Base-by-base conservation (phyloP, 2,329 filamentous ascomycete genomes). In the Neoscytalidium dimidiatum region DNA sequence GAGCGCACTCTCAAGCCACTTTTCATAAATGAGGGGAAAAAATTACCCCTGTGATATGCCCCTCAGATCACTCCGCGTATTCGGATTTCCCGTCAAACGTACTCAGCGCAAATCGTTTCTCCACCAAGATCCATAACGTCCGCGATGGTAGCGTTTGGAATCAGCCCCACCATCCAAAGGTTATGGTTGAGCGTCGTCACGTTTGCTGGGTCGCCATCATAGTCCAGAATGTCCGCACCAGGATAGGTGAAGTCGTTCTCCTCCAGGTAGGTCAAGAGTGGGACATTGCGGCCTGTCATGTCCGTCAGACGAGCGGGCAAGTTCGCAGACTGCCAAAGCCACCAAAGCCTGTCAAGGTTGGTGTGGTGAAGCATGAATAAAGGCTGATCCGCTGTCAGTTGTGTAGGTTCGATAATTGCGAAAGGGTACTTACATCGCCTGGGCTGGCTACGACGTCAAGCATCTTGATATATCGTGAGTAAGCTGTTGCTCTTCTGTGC, bases 261-360 rank as follows among this genome's bases (percentile, higher is more conserved):
- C 26, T 38, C 64, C 5, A 67, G 26, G 35, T 64, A 62, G 8
- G 4, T 43, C n/a, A 23, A 7, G 4, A 11, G 53, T 14, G 61
- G 60, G 21, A 66, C 60, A 28, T 67, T 66, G 3, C 33, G 43
- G 9, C 66, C 66, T 7, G 41, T 31, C 43, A 66, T 66, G 38
- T 66, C 66, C 8, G 52, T 64, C n/a, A 64, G 38, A 6, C 66
- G 51, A 7, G 52, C 23, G 1, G 64, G 17, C 21, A 66, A 26
- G 41, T 80, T 71, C 35, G 77, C 67, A 51, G 74, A 77, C 71
- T 82, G 79, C 80, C 80, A 82, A 21, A 79, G 76, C 78, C 77
- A 80, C 73, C 74, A 82, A 2, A 77, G 68, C 3, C 77, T 72
- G 67, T 82, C 80, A 31, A 82, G 75, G 68, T 77, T 74, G 9